A percentile compares a stretch with the other conserved stretches of the same genome.
Evolutionary conservation across 352 stramenopile genomes (phyloP).

Genomic region (Phytophthora nicotianae): DNA sequence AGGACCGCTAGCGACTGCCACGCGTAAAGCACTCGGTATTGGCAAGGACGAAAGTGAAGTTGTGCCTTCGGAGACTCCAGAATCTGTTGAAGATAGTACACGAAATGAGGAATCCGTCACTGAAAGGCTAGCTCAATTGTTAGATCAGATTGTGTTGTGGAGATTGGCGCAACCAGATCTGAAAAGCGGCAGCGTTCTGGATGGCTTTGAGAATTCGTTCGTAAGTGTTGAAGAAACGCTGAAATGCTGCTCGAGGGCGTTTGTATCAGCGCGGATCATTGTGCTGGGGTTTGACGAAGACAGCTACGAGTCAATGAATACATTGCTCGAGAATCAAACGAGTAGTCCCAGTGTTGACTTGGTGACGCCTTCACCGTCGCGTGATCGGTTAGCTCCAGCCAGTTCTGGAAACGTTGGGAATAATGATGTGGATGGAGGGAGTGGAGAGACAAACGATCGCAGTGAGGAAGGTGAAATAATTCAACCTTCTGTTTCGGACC

Average conservation of each 20-base stretch:
- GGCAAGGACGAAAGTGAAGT: conserved; percentile 11
- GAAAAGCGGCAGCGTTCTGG: conserved; percentile 69
- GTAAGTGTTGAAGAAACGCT: conserved; percentile 45
- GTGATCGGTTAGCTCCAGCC: conserved; percentile 9
- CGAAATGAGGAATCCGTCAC: conserved; percentile 8
- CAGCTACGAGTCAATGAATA: conserved; percentile 59
- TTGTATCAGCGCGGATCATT: conserved; percentile 55
- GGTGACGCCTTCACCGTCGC: conserved; percentile 11
- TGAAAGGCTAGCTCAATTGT: conserved; percentile 38
- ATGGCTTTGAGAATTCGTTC: conserved; percentile 74
- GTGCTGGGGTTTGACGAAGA: conserved; percentile 74
- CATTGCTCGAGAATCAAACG: conserved; percentile 17
- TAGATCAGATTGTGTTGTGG: conserved; percentile 70
- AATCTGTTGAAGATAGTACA: conserved; percentile 20
- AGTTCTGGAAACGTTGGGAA: conserved; percentile 17
- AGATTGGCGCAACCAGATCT: conserved; percentile 66
- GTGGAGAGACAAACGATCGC: conserved; percentile 3
- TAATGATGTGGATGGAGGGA: conserved; percentile 6
- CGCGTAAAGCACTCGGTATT: conserved; percentile 45
- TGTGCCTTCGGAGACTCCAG: conserved; percentile 12
- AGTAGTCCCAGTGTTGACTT: neutral
- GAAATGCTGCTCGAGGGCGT: conserved; percentile 40
- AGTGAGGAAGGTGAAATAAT: neutral
- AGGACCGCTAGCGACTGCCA: conserved; percentile 46
- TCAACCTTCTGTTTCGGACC: neutral